Evolutionary conservation across 2,329 filamentous ascomycete species (phyloP).

Genomic region (Microdochium bolleyi): DNA sequence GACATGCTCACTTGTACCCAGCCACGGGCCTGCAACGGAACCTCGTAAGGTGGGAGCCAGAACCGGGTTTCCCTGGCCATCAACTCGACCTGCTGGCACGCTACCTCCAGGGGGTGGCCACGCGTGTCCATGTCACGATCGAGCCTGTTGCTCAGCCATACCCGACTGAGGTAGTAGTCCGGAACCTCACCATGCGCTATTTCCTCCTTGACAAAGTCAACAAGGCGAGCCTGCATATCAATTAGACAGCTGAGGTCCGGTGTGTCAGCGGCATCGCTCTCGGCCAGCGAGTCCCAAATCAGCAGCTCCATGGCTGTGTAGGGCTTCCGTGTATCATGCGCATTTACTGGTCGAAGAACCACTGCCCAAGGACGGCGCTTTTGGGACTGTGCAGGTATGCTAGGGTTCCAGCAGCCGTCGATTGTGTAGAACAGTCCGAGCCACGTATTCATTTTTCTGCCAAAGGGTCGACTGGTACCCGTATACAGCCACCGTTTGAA

Average conservation of each 20-base stretch:
- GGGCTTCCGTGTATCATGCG: constrained; percentile 14
- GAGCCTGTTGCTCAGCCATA: constrained; percentile 33
- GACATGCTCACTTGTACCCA: constrained; percentile 25
- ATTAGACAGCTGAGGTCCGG: constrained; percentile 19
- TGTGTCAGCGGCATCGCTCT: constrained; percentile 18
- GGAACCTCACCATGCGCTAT: constrained; percentile 17
- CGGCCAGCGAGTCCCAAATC: constrained; percentile 38
- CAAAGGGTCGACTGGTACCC: constrained; percentile 7
- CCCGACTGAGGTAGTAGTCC: constrained; percentile 23
- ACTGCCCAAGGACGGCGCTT: constrained; percentile 42
- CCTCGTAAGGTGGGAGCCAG: constrained; percentile 25
- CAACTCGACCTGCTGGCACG: constrained; percentile 26
- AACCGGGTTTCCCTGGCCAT: constrained; percentile 22
- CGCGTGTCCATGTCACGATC: constrained; percentile 17
- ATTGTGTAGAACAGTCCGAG: constrained; percentile 43
- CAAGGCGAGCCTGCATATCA: constrained; percentile 34
- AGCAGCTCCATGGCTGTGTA: constrained; percentile 36
- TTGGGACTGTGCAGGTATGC: constrained; percentile 6
- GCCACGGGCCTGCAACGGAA: constrained; percentile 20
- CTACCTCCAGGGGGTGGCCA: constrained; percentile 30
- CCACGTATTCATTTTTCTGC: constrained; percentile 22
- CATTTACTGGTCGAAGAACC: constrained; percentile 34
- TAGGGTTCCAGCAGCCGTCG: constrained; percentile 25
- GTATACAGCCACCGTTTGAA: constrained; percentile 27
- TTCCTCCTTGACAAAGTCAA: constrained; percentile 26